These are phyloP conservation scores for Ilex paraguariensis DNA, from an alignment of 305 asterid species.

Conservation along the genomic window DNA sequence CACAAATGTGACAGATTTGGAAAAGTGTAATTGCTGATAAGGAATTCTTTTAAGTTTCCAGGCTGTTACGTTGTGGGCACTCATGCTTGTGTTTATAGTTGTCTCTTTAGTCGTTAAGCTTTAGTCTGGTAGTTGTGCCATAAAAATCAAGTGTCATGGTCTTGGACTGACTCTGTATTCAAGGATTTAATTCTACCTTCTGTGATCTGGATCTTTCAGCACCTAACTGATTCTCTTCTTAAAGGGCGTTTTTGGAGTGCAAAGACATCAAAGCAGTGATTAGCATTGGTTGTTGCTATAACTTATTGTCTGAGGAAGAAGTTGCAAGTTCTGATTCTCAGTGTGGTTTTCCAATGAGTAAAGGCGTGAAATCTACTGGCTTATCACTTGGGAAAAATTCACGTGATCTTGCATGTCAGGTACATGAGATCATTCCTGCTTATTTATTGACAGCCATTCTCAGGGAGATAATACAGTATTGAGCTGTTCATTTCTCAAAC, in stretches of 20 bases:
- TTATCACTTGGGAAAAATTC: conserved; percentile 56
- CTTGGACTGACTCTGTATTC: no score
- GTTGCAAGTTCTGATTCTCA: conserved; percentile 24
- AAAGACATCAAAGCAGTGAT: conserved; percentile 66
- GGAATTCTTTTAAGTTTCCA: no score
- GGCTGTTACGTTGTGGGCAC: no score
- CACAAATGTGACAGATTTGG: no score
- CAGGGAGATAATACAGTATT: background rate
- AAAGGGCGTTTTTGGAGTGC: conserved; percentile 76
- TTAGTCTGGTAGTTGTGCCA: no score
- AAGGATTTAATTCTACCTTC: background rate
- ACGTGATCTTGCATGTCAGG: conserved; percentile 96
- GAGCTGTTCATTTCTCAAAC: background rate
- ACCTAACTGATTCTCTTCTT: conserved; percentile 22
- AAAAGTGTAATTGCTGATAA: no score
- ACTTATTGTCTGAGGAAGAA: conserved; percentile 68
- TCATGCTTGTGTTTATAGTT: no score
- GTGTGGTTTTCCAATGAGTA: conserved; percentile 80
- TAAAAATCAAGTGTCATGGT: no score
- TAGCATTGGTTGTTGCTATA: conserved; percentile 94
- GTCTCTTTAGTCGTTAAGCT: no score
- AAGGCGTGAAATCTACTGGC: conserved; percentile 53
- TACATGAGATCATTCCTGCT: conserved; percentile 19
- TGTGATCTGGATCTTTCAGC: background rate
- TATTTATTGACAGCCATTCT: background rate